These are phyloP conservation scores for Graphium sp. DNA, from an alignment of 2,329 filamentous ascomycete species.

Conservation along the genomic window DNA sequence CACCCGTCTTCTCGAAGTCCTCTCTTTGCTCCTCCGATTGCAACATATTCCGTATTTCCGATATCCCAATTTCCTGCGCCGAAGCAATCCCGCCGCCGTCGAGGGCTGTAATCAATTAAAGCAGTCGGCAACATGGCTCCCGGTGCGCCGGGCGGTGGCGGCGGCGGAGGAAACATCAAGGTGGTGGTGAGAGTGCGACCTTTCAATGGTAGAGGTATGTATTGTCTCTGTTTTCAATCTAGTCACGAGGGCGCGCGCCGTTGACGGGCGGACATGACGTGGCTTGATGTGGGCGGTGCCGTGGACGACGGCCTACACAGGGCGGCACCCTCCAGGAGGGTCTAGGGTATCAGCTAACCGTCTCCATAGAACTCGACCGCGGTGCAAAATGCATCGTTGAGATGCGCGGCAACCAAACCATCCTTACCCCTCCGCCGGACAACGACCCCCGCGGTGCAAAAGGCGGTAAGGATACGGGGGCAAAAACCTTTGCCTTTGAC, in stretches of 20 bases:
- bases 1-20: no score
- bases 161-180: slow-evolving; percentile 94
- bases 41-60: no score
- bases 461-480: slow-evolving; percentile 49
- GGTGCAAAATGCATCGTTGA: slow-evolving; percentile 92
- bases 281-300: no score
- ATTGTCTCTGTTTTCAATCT: no score
- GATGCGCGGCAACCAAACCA: slow-evolving; percentile 86
- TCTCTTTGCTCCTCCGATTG: no score
- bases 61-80: no score
- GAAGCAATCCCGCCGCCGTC: no score
- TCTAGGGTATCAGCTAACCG: slow-evolving; percentile 1
- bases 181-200: slow-evolving; percentile 94
- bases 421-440: slow-evolving; percentile 63
- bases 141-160: slow-evolving; percentile 14
- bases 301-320: no score
- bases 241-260: no score
- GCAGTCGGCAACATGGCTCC: slow-evolving; percentile 49
- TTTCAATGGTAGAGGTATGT: slow-evolving; percentile 82
- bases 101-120: no score
- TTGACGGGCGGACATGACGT: no score
- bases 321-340: no score
- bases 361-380: slow-evolving; percentile 60
- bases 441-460: slow-evolving; percentile 39
- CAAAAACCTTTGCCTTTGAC: slow-evolving; percentile 90